Evolutionary conservation across 768 basidiomycete genomes (phyloP).

Genomic region (Suillus subluteus): DNA sequence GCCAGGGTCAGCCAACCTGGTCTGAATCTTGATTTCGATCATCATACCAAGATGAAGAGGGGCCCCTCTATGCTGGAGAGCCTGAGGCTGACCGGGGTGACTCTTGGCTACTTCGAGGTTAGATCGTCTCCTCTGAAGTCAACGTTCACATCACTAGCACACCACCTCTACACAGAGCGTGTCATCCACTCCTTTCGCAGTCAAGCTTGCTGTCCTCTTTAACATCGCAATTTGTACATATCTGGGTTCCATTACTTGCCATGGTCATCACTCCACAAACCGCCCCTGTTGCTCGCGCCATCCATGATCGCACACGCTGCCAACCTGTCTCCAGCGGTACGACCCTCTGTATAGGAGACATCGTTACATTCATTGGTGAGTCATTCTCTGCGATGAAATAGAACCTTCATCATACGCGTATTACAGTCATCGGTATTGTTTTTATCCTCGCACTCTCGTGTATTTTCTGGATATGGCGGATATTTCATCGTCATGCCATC

Average conservation of each 20-base stretch:
- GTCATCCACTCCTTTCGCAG: constrained; percentile 9
- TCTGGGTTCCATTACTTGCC: background rate
- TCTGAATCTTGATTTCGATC: background rate
- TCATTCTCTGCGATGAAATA: background rate
- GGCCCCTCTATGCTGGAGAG: background rate
- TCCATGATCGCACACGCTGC: constrained; percentile 15
- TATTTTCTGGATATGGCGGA: background rate
- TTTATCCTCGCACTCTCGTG: background rate
- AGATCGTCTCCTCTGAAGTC: background rate
- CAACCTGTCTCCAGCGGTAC: constrained; percentile 13
- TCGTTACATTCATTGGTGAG: constrained; percentile 28
- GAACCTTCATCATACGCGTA: background rate
- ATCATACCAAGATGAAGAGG: background rate
- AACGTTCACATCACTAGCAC: background rate
- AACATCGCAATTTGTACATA: background rate
- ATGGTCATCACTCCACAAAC: constrained; percentile 7
- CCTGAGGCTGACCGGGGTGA: background rate
- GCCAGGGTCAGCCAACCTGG: background rate
- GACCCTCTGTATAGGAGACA: constrained; percentile 27
- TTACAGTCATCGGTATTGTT: background rate
- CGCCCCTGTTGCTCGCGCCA: background rate
- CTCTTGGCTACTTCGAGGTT: background rate
- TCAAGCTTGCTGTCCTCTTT: constrained; percentile 1
- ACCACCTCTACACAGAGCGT: constrained; percentile 1
- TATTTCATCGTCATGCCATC: background rate